Percentiles rank a stretch among this genome's conserved stretches.
Evolutionary conservation across 352 stramenopile species (phyloP).

Genomic region (Globisporangium cystogenes): DNA sequence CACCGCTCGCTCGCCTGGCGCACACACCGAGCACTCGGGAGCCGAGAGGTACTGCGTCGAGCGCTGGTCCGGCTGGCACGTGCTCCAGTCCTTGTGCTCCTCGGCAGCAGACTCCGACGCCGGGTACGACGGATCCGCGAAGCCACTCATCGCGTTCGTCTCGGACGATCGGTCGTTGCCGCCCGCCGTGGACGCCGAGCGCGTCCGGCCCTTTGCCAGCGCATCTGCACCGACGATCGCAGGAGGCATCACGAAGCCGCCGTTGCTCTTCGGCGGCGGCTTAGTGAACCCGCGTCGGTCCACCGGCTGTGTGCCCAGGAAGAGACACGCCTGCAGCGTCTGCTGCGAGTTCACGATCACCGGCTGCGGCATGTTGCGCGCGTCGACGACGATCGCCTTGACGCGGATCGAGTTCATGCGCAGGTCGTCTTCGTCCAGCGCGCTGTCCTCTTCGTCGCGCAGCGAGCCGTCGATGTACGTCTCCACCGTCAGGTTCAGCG

Average conservation of each 20-base stretch:
- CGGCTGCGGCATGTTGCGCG: constrained; percentile 81
- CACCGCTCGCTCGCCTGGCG: constrained; percentile 72
- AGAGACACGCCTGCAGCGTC: constrained; percentile 82
- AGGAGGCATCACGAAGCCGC: constrained; percentile 69
- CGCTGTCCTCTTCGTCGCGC: constrained; percentile 62
- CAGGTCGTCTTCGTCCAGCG: constrained; percentile 67
- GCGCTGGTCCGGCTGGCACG: constrained; percentile 79
- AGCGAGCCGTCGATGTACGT: constrained; percentile 85
- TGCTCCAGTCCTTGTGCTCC: constrained; percentile 88
- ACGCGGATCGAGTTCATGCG: constrained; percentile 86
- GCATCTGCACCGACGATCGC: constrained; percentile 43
- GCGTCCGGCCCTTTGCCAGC: constrained; percentile 56
- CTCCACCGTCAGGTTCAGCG: constrained; percentile 84
- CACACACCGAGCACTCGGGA: constrained; percentile 74
- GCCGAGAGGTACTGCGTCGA: constrained; percentile 55
- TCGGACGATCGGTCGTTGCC: constrained; percentile 67
- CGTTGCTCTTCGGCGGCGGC: constrained; percentile 81
- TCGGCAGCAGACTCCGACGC: constrained; percentile 59
- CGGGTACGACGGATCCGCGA: constrained; percentile 57
- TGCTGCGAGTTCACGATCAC: constrained; percentile 86
- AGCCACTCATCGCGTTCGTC: constrained; percentile 31
- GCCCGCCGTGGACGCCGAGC: constrained; percentile 42
- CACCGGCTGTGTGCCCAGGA: constrained; percentile 80
- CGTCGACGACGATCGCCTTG: constrained; percentile 85
- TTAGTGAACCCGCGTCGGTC: constrained; percentile 84